Base-by-base conservation (phyloP, 768 basidiomycete species). In the Lactifluus subvellereus region DNA sequence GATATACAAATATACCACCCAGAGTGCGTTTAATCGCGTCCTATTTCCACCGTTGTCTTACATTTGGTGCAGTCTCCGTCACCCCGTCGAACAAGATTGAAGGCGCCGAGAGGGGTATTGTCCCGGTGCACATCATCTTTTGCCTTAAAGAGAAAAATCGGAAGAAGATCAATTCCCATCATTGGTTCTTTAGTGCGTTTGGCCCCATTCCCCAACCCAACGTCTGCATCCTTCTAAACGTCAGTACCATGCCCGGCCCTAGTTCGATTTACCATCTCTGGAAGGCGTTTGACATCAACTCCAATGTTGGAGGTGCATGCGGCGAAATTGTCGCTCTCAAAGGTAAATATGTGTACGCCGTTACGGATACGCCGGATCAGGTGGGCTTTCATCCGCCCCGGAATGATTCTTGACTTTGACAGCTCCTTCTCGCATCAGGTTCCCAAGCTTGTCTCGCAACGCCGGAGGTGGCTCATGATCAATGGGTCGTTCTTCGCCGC, bases 311-410 rank as follows among this genome's bases (percentile, higher is more conserved):
- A 1, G 91, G 94, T 14, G 94, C 94, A 18, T 97, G 94, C 70
- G 94, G 94, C n/a, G 94, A 96, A 77, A 95, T 96, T 61, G 91
- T 95, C 13, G 90, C 91, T 11, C 78, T 93, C 60, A 96, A 95
- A 74, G 94, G 93, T 38, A 88, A 85, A 75, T 93, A 82, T 0
- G 94, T 95, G 2, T 93, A 91, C 68, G 94, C 88, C 3, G 82
- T 92, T 30, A 95, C 93, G 1, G 94, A 98, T 73, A 94, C 96
- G 2, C 95, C 95, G 0, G 94, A 97, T 71, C 87, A 91, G 70
- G 89, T 88, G 57, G 40, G 77, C 72, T 13, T 10, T 6, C 56
- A 27, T 54, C 27, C 14, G 22, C 22, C 22, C 2, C 22, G 22
- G 22, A 22, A 22, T 22, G 22, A 22, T 22, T 22, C 22, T 22